Evolutionary conservation across 2,329 filamentous ascomycete species (phyloP), one percentile per base, ranked within the genome.

Genomic region (Xylariales sp.): DNA sequence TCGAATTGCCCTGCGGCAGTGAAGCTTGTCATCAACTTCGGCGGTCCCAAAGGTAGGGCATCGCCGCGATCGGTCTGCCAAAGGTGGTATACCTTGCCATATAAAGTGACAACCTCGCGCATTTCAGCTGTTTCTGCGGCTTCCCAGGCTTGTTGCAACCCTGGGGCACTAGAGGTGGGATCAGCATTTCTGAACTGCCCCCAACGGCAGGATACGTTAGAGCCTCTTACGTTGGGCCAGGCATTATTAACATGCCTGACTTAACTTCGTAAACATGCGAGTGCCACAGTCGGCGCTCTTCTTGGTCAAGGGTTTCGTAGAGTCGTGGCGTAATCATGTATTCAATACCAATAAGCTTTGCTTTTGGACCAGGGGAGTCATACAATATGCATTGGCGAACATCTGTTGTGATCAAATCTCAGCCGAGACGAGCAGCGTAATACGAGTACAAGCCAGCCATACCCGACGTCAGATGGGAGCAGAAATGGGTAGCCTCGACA

Each of bases 311-410:
- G 0, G 74, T 77, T 25, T 75, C 69, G 64, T 83, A 94, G 1
- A 93, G 65, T 4, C 69, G 66, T 0, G 79, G 75, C 0, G 82
- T 81, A 51, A 95, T 81, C 86, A 93, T 90, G 67, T 94, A 94
- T 59, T 95, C 88, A 50, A 94, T 74, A 7, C 88, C 88, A 44
- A 95, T 87, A 14, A 95, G 74, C 1, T 83, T 76, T 0, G 87
- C 87, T 18, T 77, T 74, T 6, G 76, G 69, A 1, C 71, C 68
- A 0, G 81, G 72, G 0, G 78, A 76, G 61, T 94, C 88, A 65
- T 93, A 95, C 44, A 95, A 75, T 20, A 95, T 76, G 58, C 88
- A 94, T 67, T 95, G 88, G 4, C 88, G 77, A 40, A 94, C 72
- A 45, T 93, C 87, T 67, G n/a, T n/a, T n/a, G n/a, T n/a, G n/a